Base-by-base conservation (phyloP, 805 yeast genomes). In the Teunomyces atbi region DNA sequence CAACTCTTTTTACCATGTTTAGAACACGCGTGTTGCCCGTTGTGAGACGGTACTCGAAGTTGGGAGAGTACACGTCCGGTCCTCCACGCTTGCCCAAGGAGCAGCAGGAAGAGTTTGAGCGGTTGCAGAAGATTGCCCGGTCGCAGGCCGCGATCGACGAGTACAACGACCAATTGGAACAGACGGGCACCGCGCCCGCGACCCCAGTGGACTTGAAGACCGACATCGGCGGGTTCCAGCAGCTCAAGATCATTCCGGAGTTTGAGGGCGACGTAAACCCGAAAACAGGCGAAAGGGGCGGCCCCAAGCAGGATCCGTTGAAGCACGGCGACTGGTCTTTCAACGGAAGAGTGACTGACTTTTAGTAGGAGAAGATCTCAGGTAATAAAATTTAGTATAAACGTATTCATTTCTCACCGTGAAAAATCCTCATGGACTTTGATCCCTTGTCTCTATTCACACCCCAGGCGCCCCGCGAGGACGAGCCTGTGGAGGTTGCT, bases 281-380 rank as follows among this genome's bases (percentile, higher is more conserved):
- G 0, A 78, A 73, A 47, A 94, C 99, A 0, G 99, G 99, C 3
- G 99, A 94, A 67, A 75, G 85, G 18, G 96, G 96, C 41, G 99
- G 99, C 0, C 99, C 99, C 20, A 94, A 94, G 60, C 98, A 94
- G 65, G 97, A 94, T 60, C 99, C 99, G 0, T 74, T 89, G 52
- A 81, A 83, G 57, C 92, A 89, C 57, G 90, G 90, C 13, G 66
- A 65, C 42, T 94, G 95, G 81, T 84, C 97, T 6, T 94, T 85
- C 65, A 92, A 94, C 60, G 99, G 99, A 0, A 80, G 98, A 61
- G 97, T 89, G 26, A 92, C 98, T 1, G 99, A 94, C 64, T 94
- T 94, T 60, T 94, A 55, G 41, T 32, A n/a, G 19, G 5, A 18
- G 6, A 13, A 19, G 23, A 21, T n/a, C n/a, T n/a, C n/a, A n/a